Evolutionary conservation across 2,329 filamentous ascomycete species (phyloP), one percentile per base, ranked within the genome.

Genomic region (Hirsutella rhossiliensis): DNA sequence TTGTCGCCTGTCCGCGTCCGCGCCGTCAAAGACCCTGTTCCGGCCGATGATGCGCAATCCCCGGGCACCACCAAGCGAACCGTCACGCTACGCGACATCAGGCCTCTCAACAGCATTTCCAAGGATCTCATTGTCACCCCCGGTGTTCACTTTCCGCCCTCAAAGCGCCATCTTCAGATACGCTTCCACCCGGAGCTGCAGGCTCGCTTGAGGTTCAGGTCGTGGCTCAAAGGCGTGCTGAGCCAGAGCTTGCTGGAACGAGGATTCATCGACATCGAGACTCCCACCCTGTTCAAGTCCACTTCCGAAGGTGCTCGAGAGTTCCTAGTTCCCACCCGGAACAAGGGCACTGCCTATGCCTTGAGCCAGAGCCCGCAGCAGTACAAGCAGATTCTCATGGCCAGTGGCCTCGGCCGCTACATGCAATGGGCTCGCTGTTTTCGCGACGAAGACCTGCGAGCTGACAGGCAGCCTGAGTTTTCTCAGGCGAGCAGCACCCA

Each of bases 351-450:
- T 47, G 88, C 87, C 4, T 98, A 97, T 62, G 92, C 92, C 9
- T 69, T 98, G 18, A 89, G 89, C 0, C 94, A 98, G 61, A 97
- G 90, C 51, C 92, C 92, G 0, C 92, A 98, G 61, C 92, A 98
- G 62, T 98, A 97, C 60, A 98, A 98, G 66, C 92, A 98, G 66
- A 86, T 96, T 2, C 74, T 98, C 37, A 97, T 98, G 88, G 86
- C 88, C 0, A 84, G 85, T 48, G 90, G 90, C 0, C 75, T 96
- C 11, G 67, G 73, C 1, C 78, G 75, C 36, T 98, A 98, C 60
- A 94, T 83, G 62, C 92, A 98, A 56, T 87, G 96, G 65, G 94
- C 92, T 2, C 82, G 80, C 50, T 98, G 92, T 58, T 98, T 96
- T 63, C 81, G 92, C 13, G 94, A 98, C 56, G 92, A 98, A 59